phyloP scores from a whole-genome alignment of 352 stramenopile species.

The Globisporangium parvum region DNA sequence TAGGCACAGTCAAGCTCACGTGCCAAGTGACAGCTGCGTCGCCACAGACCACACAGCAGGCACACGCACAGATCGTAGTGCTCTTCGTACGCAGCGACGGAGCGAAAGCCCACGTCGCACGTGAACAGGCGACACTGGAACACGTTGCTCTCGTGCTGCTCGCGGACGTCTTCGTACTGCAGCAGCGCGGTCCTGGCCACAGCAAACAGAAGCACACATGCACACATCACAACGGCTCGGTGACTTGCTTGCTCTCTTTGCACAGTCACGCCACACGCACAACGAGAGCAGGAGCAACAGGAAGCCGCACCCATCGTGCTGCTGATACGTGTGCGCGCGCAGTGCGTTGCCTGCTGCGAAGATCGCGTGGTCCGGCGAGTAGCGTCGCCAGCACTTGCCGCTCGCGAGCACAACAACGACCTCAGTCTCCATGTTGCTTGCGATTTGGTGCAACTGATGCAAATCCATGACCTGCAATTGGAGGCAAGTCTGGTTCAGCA shows the following conservation, averaged over 20 bases:
- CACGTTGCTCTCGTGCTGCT: conserved; percentile 2
- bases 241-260: not conserved
- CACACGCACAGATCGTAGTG: conserved; percentile 53
- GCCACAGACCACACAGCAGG: conserved; percentile 3
- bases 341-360: conserved; percentile 40
- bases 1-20: no score
- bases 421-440: conserved; percentile 21
- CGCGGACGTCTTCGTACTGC: conserved; percentile 4
- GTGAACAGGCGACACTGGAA: conserved; percentile 42
- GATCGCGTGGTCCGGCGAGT: conserved; percentile 43
- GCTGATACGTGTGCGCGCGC: conserved; percentile 40
- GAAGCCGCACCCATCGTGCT: conserved; percentile 18
- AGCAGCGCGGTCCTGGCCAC: conserved; percentile 2
- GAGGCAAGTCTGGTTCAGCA: no score
- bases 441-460: not conserved
- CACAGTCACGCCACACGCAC: not conserved
- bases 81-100: conserved; percentile 43
- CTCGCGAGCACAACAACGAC: conserved; percentile 18
- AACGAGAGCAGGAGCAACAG: not conserved
- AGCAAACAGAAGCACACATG: no score
- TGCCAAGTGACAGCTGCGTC: no score
- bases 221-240: no score
- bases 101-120: conserved; percentile 40
- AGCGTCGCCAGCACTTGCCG: conserved; percentile 45
- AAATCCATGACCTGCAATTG: conserved; percentile 3